These are phyloP conservation scores for Meyerozyma elateridarum DNA, from an alignment of 1,139 yeast genomes.

Conservation along the genomic window DNA sequence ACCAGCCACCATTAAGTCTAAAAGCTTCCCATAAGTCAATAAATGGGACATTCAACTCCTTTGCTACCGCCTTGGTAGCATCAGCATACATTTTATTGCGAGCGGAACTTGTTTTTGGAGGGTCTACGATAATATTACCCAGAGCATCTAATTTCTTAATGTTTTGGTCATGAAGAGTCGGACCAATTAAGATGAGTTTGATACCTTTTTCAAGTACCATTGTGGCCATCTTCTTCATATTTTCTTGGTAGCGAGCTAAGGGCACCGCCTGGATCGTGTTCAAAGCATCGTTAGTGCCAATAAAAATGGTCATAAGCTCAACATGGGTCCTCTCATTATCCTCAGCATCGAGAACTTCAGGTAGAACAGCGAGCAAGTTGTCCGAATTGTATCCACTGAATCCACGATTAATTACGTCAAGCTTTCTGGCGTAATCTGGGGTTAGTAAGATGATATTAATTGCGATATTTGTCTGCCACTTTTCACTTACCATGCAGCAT, in stretches of 20 bases:
- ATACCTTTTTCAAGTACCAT: constrained; percentile 36
- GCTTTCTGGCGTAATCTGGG: constrained; percentile 38
- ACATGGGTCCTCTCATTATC: constrained; percentile 19
- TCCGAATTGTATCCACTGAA: constrained; percentile 58
- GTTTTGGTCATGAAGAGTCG: constrained; percentile 50
- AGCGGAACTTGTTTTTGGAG: constrained; percentile 1
- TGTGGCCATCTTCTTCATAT: constrained; percentile 39
- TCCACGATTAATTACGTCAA: constrained; percentile 59
- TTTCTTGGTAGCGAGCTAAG: constrained; percentile 41
- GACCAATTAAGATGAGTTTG: constrained; percentile 55
- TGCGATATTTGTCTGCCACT: background rate
- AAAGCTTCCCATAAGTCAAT: constrained; percentile 51
- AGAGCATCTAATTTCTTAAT: constrained; percentile 1
- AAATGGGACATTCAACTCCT: constrained; percentile 42
- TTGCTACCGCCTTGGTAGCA: constrained; percentile 44
- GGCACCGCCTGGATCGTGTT: constrained; percentile 52
- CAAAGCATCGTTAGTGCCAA: constrained; percentile 74
- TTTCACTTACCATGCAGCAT: constrained; percentile 36
- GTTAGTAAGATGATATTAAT: background rate
- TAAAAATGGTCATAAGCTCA: constrained; percentile 51
- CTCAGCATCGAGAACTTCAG: constrained; percentile 43
- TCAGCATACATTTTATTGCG: constrained; percentile 45
- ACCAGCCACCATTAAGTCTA: constrained; percentile 18
- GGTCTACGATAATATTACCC: background rate
- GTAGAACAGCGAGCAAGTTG: constrained; percentile 45